Base-by-base conservation (phyloP, 169 alveolate genomes). In the Sarcocystis neurona region DNA sequence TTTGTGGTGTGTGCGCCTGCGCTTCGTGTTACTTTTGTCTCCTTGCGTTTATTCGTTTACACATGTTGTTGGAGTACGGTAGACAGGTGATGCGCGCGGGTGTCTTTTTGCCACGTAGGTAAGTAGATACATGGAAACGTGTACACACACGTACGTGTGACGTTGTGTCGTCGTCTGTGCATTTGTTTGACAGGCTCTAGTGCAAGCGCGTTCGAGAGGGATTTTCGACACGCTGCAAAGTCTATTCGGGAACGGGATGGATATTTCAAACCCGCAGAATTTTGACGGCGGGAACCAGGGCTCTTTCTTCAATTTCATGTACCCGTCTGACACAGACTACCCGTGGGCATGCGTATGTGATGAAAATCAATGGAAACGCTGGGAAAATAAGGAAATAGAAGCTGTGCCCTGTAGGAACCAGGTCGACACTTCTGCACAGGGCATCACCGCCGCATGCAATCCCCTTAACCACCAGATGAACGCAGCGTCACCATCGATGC, bases 291-390 rank as follows among this genome's bases (percentile, higher is more conserved):
- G 92, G 34, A 88, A 88, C 70, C 84, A 88, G 34, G 92, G 92
- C 34, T 79, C 89, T 43, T 88, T 53, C 39, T 88, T 88, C 50
- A 75, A 88, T 39, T 88, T 79, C 27, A 82, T 82, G 92, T 88
- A 88, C 43, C 92, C 92, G 20, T 41, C 32, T 1, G 68, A 75
- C 41, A 79, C 75, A 15, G 92, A 88, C 82, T 79, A 88, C 37
- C 92, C 92, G 32, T 88, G 92, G 92, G 87, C 92, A 3, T 88
- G 92, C 79, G 84, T 82, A 23, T 88, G 92, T 27, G 92, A 88
- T 34, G 89, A 82, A 68, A 32, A 30, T 6, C 79, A 88, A 63
- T 82, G 56, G 66, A 46, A 34, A n/a, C 82, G 37, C 53, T 88
- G 85, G 88, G 79, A 37, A 34, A 63, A 53, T 30, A 79, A 79